phyloP scores from a whole-genome alignment of 1,284 basidiomycete genomes.

The Gymnopus androsaceus region DNA sequence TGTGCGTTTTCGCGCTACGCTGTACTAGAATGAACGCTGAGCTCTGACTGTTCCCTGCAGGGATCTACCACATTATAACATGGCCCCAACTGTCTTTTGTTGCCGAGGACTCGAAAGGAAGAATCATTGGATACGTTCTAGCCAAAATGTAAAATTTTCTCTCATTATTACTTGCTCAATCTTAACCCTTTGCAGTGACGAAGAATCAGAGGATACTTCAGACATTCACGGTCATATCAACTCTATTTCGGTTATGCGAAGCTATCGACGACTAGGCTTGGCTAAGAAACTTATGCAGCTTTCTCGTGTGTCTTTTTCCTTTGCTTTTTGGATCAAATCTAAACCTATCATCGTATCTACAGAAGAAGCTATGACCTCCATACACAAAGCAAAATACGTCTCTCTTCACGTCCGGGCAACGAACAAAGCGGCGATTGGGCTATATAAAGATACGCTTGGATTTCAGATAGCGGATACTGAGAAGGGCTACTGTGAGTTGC shows the following conservation, averaged over 20 bases:
- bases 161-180: slow-evolving; percentile 8
- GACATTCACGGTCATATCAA: slow-evolving; percentile 84
- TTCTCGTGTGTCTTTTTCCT: slow-evolving; percentile 60
- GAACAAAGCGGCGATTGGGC: slow-evolving; percentile 80
- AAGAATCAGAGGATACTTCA: slow-evolving; percentile 61
- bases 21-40: neutral
- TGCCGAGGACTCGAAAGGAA: slow-evolving; percentile 86
- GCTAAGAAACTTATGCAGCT: slow-evolving; percentile 89
- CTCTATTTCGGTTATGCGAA: slow-evolving; percentile 86
- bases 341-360: neutral
- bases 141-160: slow-evolving; percentile 78
- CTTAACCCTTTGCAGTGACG: slow-evolving; percentile 39
- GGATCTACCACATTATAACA: slow-evolving; percentile 85
- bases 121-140: slow-evolving; percentile 92
- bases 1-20: neutral
- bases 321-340: neutral
- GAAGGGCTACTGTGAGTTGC: slow-evolving; percentile 75
- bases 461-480: slow-evolving; percentile 79
- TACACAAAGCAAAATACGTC: slow-evolving; percentile 77
- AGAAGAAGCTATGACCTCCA: slow-evolving; percentile 88
- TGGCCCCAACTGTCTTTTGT: slow-evolving; percentile 97
- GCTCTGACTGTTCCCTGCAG: slow-evolving; percentile 43
- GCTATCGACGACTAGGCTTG: slow-evolving; percentile 82
- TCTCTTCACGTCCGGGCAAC: slow-evolving; percentile 87
- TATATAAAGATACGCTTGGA: slow-evolving; percentile 84